Evolutionary conservation across 257 asterid species (phyloP).

Genomic region (Prunella vulgaris): DNA sequence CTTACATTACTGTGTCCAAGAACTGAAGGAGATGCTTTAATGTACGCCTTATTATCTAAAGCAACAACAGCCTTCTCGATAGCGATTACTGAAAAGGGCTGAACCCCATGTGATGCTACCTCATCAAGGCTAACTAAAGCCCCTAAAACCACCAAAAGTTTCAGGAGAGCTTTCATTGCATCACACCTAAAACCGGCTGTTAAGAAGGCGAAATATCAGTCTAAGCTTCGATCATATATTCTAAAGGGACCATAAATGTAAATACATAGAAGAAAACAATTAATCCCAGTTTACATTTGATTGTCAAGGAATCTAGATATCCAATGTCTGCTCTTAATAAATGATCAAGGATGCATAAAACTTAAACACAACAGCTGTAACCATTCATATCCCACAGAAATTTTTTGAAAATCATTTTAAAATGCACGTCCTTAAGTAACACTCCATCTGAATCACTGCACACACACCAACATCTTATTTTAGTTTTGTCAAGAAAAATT

Average conservation of each 20-base stretch:
- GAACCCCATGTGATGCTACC: slow-evolving; percentile 64
- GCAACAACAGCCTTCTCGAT: slow-evolving; percentile 58
- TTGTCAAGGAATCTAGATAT: background rate
- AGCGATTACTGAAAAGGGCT: slow-evolving; percentile 61
- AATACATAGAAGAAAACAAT: background rate
- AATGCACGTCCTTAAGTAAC: slow-evolving; percentile 12
- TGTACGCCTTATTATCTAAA: slow-evolving; percentile 46
- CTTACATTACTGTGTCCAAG: slow-evolving; percentile 66
- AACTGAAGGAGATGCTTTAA: slow-evolving; percentile 69
- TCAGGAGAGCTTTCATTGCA: slow-evolving; percentile 38
- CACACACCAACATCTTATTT: background rate
- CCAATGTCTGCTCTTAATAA: background rate
- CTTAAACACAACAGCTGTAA: background rate
- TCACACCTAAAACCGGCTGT: slow-evolving; percentile 19
- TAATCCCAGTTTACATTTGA: background rate
- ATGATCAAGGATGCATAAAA: background rate
- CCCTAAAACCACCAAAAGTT: slow-evolving; percentile 44
- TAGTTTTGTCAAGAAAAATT: no score
- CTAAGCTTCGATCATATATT: background rate
- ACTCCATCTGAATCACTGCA: slow-evolving; percentile 24
- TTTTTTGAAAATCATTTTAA: slow-evolving; percentile 1
- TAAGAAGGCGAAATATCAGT: background rate
- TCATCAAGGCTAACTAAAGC: slow-evolving; percentile 35
- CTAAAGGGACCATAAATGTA: background rate
- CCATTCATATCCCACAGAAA: background rate